Conservation (phyloP, 495 filamentous ascomycete species). For the Penicillium parvum region DNA sequence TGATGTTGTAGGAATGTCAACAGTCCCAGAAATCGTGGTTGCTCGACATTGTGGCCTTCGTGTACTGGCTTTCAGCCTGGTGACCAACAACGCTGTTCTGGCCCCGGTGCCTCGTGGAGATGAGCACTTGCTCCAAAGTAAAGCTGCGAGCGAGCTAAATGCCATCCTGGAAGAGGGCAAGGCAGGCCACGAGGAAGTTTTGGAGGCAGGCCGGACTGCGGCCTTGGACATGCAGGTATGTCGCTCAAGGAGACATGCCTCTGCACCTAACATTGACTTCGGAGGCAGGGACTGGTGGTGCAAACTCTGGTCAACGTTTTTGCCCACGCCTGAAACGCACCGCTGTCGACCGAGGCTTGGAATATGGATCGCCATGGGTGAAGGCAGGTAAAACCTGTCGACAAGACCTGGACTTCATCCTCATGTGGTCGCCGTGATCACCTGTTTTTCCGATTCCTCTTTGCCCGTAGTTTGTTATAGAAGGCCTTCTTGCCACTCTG, state of each 20-base stretch:
- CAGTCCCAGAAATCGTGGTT: conserved; percentile 71
- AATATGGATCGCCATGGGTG: background rate
- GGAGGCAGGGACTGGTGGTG: conserved; percentile 37
- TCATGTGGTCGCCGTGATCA: conserved; percentile 9
- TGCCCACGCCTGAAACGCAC: background rate
- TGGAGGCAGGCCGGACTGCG: conserved; percentile 58
- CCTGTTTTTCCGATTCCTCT: conserved; percentile 43
- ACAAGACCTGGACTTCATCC: background rate
- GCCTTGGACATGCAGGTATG: conserved; percentile 65
- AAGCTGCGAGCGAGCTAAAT: conserved; percentile 46
- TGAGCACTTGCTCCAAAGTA: conserved; percentile 38
- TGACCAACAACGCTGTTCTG: conserved; percentile 70
- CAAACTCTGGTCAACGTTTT: conserved; percentile 33
- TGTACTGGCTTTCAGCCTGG: conserved; percentile 69
- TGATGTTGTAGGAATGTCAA: conserved; percentile 76
- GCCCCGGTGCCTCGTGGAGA: conserved; percentile 61
- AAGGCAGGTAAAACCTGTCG: background rate
- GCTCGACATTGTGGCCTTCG: conserved; percentile 66
- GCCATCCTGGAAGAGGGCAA: conserved; percentile 57
- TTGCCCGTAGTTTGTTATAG: conserved; percentile 62
- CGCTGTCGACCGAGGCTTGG: conserved; percentile 3
- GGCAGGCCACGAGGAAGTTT: conserved; percentile 69
- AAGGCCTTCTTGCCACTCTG: conserved; percentile 67
- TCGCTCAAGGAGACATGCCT: background rate
- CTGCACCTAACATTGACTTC: conserved; percentile 13